phyloP scores from a whole-genome alignment of 1,284 basidiomycete genomes.

The Marasmius tenuissimus region DNA sequence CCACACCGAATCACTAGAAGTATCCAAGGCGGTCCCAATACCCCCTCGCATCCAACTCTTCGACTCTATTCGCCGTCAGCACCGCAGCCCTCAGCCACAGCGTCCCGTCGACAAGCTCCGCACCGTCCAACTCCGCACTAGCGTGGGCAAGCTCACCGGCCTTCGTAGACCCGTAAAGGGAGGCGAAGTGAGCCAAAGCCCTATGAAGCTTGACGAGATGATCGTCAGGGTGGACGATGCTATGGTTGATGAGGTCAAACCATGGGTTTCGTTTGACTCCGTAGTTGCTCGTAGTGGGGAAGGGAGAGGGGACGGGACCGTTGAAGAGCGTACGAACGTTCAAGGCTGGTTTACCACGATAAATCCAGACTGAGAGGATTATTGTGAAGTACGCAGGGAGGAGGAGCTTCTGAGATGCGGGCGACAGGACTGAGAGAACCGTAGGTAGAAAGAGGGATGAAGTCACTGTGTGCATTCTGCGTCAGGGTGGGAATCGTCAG shows the following conservation, averaged over 20 bases:
- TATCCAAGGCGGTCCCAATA: not conserved
- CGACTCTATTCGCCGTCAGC: slow-evolving; percentile 28
- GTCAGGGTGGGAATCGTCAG: not conserved
- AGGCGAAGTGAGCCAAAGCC: slow-evolving; percentile 48
- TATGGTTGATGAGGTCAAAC: slow-evolving; percentile 46
- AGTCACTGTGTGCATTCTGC: slow-evolving; percentile 45
- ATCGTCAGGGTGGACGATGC: slow-evolving; percentile 54
- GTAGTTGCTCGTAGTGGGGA: slow-evolving; percentile 31
- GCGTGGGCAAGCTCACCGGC: slow-evolving; percentile 32
- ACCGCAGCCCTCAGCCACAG: slow-evolving; percentile 53
- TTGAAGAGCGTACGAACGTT: slow-evolving; percentile 39
- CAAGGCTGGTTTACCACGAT: slow-evolving; percentile 33
- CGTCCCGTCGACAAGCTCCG: slow-evolving; percentile 53
- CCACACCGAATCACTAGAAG: no score
- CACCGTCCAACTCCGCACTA: slow-evolving; percentile 39
- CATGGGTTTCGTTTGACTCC: slow-evolving; percentile 55
- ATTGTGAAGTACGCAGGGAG: slow-evolving; percentile 37
- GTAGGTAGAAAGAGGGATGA: slow-evolving; percentile 44
- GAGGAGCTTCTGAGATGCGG: slow-evolving; percentile 29
- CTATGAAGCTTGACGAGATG: slow-evolving; percentile 60
- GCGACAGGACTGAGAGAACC: slow-evolving; percentile 28
- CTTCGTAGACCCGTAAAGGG: slow-evolving; percentile 40
- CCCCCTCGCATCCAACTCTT: not conserved
- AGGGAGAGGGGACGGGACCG: slow-evolving; percentile 21
- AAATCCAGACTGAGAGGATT: slow-evolving; percentile 36